A percentile compares a stretch with the other conserved stretches of the same genome.
These are phyloP conservation scores for Hyaloscypha bicolor DNA, from an alignment of 495 filamentous ascomycete species.

Conservation along the genomic window DNA sequence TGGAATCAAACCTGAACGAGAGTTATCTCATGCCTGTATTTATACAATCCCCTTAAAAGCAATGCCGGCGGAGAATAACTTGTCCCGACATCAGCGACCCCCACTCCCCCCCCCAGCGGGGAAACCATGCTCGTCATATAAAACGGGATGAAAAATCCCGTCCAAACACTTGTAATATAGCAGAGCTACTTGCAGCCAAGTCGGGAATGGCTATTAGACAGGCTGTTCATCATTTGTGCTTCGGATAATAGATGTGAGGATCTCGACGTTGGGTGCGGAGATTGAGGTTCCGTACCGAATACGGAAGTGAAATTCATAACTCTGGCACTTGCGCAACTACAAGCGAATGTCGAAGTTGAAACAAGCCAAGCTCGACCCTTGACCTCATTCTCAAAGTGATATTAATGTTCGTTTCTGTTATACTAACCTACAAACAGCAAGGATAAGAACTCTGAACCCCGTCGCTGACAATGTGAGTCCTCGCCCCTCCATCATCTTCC, in stretches of 20 bases:
- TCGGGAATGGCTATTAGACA: not conserved
- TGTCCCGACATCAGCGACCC: not conserved
- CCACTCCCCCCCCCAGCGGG: not conserved
- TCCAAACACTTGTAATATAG: not conserved
- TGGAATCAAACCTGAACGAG: not conserved
- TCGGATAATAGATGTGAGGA: not conserved
- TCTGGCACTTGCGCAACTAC: too few relatives aligned
- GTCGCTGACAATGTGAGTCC: slow-evolving; percentile 31
- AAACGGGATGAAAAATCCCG: not conserved
- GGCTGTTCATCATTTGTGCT: not conserved
- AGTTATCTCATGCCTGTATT: not conserved
- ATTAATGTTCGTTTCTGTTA: not conserved
- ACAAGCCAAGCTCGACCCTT: too few relatives aligned
- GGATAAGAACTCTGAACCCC: slow-evolving; percentile 26
- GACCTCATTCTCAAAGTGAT: not conserved
- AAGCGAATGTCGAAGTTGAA: too few relatives aligned
- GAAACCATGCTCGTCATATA: not conserved
- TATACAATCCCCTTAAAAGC: not conserved
- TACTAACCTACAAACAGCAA: slow-evolving; percentile 29
- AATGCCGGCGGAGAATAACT: not conserved
- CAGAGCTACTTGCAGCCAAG: not conserved
- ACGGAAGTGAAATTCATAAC: not conserved
- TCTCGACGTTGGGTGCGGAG: not conserved
- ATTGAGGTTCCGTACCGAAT: not conserved
- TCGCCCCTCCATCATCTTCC: slow-evolving; percentile 29